A percentile compares a stretch with the other conserved stretches of the same genome.
phyloP scores from a whole-genome alignment of 768 basidiomycete species.

The Holtermannia corniformis region DNA sequence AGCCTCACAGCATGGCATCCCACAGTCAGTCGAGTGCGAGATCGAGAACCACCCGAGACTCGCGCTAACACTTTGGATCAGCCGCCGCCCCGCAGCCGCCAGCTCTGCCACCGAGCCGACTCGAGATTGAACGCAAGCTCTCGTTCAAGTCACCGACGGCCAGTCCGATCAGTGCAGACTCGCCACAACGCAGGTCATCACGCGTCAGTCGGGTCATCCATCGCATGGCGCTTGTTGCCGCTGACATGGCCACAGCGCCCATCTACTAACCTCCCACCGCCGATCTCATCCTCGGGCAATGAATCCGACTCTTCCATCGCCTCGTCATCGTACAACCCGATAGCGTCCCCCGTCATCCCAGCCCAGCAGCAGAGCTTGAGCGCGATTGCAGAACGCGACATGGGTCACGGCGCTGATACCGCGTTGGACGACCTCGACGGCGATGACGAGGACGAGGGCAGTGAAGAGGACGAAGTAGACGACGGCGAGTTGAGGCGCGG shows the following conservation, averaged over 20 bases:
- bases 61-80: too few relatives aligned
- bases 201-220: too few relatives aligned
- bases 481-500: conserved; percentile 33
- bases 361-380: conserved; percentile 14
- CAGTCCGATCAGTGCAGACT: too few relatives aligned
- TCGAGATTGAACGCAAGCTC: conserved; percentile 37
- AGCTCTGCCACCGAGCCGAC: conserved; percentile 31
- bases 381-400: conserved; percentile 1
- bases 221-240: too few relatives aligned
- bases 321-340: conserved; percentile 16
- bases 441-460: conserved; percentile 55
- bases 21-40: too few relatives aligned
- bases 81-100: too few relatives aligned
- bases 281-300: conserved; percentile 15
- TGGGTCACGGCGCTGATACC: conserved; percentile 16
- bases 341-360: conserved; percentile 10
- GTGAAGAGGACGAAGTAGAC: conserved; percentile 49
- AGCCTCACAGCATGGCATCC: too few relatives aligned
- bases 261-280: too few relatives aligned
- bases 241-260: too few relatives aligned
- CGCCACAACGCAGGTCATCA: too few relatives aligned
- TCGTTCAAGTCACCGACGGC: conserved; percentile 36
- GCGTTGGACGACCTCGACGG: conserved; percentile 25
- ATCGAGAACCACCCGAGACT: too few relatives aligned
- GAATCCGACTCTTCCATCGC: conserved; percentile 35